Base-by-base conservation (phyloP, 768 basidiomycete species). In the Mycena chlorophos region DNA sequence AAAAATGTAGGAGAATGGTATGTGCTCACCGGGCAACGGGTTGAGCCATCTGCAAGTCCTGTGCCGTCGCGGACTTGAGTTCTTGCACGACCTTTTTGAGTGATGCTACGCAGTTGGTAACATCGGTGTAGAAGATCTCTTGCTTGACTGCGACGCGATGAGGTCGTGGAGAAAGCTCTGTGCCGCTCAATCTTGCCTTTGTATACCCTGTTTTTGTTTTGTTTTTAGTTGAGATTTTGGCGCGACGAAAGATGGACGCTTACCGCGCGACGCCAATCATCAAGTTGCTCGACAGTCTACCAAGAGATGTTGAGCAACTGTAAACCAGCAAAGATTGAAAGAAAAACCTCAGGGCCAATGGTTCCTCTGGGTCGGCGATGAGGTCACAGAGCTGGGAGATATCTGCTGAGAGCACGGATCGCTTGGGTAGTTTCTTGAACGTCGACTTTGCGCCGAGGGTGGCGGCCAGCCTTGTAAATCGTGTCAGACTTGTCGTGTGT, bases 241-340 rank as follows among this genome's bases (percentile, higher is more conserved):
- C n/a, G 28, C 3, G 14, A 23, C n/a, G 13, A 16, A 28, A 31
- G 27, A 37, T 40, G 6, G 3, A 23, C 34, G 63, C 82, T 56
- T 69, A 93, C 93, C 93, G 84, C 20, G 88, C 90, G 30, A 88
- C 94, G 3, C 94, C 94, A 57, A 95, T 87, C 79, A 96, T 85
- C 39, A 96, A 73, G 66, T 92, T 93, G 55, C 91, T 92, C 10
- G 93, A 94, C 52, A 95, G 54, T 17, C 60, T 61, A 28, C n/a
- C n/a, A 2, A 48, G 14, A 3, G 16, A 12, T 45, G 5, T n/a
- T 39, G 26, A 23, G 56, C 16, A 48, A 23, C 48, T 27, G 25
- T 16, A 23, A 40, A 34, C n/a, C n/a, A n/a, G 48, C 14, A 45
- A 23, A 12, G 37, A 34, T 10, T 20, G 19, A 29, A 29, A 20